phyloP scores from a whole-genome alignment of 2,329 filamentous ascomycete genomes.

The Ambrosiella cleistominuta region DNA sequence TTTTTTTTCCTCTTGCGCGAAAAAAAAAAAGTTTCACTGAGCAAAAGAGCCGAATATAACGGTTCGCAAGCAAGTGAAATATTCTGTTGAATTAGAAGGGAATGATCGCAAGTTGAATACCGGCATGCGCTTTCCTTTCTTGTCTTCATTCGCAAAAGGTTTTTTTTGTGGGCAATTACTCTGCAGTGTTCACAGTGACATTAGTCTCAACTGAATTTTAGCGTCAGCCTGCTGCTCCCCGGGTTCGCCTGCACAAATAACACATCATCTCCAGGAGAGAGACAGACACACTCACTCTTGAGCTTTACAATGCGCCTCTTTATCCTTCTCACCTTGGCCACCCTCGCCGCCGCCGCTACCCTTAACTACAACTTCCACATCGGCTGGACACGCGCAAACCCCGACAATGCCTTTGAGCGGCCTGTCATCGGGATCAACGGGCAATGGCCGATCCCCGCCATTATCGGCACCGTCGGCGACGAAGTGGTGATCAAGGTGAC shows the following conservation, averaged over 20 bases:
- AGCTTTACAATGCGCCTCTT: constrained; percentile 2
- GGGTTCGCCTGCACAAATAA: background rate
- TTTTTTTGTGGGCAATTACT: no score
- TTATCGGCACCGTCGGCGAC: constrained; percentile 46
- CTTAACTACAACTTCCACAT: constrained; percentile 50
- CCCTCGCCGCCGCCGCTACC: constrained; percentile 25
- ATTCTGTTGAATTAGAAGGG: no score
- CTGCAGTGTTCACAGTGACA: no score
- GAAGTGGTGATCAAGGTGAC: constrained; percentile 38
- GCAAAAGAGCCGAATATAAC: background rate
- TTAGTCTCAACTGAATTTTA: no score
- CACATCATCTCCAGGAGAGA: background rate
- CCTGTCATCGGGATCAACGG: constrained; percentile 63
- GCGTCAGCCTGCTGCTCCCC: background rate
- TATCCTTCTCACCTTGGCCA: constrained; percentile 9
- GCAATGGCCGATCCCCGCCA: constrained; percentile 53
- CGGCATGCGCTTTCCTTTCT: no score
- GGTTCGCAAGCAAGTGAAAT: no score
- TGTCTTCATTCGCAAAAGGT: no score
- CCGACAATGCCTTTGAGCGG: constrained; percentile 47
- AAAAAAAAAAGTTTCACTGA: background rate
- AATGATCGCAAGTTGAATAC: no score
- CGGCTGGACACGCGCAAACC: constrained; percentile 54
- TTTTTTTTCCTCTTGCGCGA: background rate
- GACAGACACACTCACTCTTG: background rate